These are phyloP conservation scores for Prunus kanzakura DNA, from an alignment of 306 rosid genomes.

Conservation along the genomic window DNA sequence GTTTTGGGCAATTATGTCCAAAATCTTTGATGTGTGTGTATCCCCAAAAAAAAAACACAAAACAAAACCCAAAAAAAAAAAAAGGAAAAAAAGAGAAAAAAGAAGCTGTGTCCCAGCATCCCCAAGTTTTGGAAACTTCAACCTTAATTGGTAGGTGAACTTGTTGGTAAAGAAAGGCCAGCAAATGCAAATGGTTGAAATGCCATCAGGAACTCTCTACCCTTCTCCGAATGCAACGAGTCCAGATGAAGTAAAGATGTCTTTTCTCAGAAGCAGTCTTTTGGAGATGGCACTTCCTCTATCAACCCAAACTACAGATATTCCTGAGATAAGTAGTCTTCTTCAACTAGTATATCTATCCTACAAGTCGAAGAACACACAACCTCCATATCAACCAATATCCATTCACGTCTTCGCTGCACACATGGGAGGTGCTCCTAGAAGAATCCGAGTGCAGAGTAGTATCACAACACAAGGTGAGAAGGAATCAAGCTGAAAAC, in stretches of 20 bases:
- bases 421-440: not conserved
- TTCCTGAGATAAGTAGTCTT: not conserved
- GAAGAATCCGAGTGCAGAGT: not conserved
- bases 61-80: too few species aligned
- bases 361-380: not conserved
- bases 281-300: conserved; percentile 24
- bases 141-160: not conserved
- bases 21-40: not conserved
- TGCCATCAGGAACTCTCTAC: not conserved
- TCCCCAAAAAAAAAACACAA: too few species aligned
- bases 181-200: not conserved
- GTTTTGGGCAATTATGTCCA: not conserved
- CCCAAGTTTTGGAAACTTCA: not conserved
- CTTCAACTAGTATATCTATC: not conserved
- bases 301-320: conserved; percentile 12
- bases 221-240: not conserved
- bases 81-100: too few species aligned
- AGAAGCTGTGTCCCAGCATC: not conserved
- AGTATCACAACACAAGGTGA: conserved; percentile 34
- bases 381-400: not conserved
- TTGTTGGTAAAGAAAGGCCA: not conserved
- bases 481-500: conserved; percentile 16
- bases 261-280: not conserved
- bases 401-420: not conserved
- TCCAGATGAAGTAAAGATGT: not conserved